Evolutionary conservation across 2,329 filamentous ascomycete species (phyloP), one percentile per base, ranked within the genome.

Genomic region (Didymellaceae sp.): DNA sequence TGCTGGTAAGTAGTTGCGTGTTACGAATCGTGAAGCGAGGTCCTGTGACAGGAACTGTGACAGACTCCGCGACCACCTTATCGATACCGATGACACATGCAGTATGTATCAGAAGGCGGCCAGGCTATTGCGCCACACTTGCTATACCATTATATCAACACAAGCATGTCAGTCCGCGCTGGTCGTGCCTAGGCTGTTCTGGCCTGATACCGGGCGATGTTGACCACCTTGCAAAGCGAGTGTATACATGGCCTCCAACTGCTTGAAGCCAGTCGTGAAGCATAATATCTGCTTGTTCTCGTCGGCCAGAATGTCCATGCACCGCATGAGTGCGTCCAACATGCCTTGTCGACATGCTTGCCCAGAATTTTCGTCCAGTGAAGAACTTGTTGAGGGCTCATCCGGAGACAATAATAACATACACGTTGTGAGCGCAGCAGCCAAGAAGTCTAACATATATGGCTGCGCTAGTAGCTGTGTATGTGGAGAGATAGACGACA

Each of bases 381-480:
- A 40, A n/a, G 24, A 62, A 28, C 18, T 53, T 50, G 31, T 46
- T 48, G 48, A 51, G 41, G 17, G 18, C 43, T 2, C 20, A 18
- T 37, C 38, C 3, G 37, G 30, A n/a, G 46, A 32, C 2, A 59
- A 39, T 1, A 64, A 34, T 30, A 64, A 51, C 25, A 64, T 55
- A 20, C 59, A 60, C 1, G 52, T 49, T 1, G 57, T 63, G 4
- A 66, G 20, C 17, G 57, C 57, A 16, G 58, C 52, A 17, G 58
- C 45, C 14, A 63, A 54, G 14, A 66, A 64, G 30, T 63, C 61
- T 28, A 62, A 14, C 57, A 63, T 58, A n/a, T 62, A 65, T n/a
- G 53, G 57, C 6, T 58, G 51, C 20, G 45, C 43, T 13, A 66
- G 33, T 5, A 63, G 33, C 14, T 52, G 38, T 2, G 55, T 37